Evolutionary conservation across 129 eudicot species (phyloP).

Genomic region (Flaveria brownii): DNA sequence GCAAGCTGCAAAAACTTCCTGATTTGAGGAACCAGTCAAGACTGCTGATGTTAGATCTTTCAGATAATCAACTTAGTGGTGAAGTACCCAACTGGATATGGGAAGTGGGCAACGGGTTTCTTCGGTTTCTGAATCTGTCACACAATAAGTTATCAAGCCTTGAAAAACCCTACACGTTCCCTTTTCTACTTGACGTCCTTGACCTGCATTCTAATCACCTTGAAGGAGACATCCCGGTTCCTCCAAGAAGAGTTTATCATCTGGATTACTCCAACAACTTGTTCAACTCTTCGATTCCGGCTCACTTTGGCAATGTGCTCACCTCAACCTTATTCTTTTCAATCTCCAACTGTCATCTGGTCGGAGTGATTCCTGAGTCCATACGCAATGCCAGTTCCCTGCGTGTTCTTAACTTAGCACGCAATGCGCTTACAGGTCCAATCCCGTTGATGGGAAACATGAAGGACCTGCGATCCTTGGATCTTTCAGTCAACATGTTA

Average conservation of each 20-base stretch:
- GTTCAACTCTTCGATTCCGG: conserved; percentile 41
- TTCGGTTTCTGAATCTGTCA: conserved; percentile 46
- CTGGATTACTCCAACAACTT: conserved; percentile 56
- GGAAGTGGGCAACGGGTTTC: conserved; percentile 39
- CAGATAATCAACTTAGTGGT: conserved; percentile 45
- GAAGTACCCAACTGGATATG: conserved; percentile 67
- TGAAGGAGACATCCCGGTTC: conserved; percentile 48
- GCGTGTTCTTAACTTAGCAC: conserved; percentile 42
- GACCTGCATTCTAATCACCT: conserved; percentile 54
- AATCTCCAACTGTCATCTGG: conserved; percentile 43
- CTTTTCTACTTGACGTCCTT: conserved; percentile 34
- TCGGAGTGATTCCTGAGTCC: conserved; percentile 49
- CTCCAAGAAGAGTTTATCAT: conserved; percentile 39
- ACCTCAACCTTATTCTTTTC: conserved; percentile 37
- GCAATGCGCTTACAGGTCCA: conserved; percentile 33
- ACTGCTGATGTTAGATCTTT: conserved; percentile 52
- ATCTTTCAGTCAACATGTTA: conserved; percentile 35
- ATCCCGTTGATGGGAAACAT: conserved; percentile 25
- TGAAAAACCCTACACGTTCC: conserved; percentile 40
- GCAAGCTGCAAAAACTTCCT: conserved; percentile 51
- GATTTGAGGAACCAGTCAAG: conserved; percentile 39
- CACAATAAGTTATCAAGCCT: conserved; percentile 40
- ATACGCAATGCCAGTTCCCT: conserved; percentile 46
- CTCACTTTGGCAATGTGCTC: conserved; percentile 38
- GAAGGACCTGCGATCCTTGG: conserved; percentile 31